Evolutionary conservation across 1,139 yeast species (phyloP).

Genomic region (Pichia sp.): DNA sequence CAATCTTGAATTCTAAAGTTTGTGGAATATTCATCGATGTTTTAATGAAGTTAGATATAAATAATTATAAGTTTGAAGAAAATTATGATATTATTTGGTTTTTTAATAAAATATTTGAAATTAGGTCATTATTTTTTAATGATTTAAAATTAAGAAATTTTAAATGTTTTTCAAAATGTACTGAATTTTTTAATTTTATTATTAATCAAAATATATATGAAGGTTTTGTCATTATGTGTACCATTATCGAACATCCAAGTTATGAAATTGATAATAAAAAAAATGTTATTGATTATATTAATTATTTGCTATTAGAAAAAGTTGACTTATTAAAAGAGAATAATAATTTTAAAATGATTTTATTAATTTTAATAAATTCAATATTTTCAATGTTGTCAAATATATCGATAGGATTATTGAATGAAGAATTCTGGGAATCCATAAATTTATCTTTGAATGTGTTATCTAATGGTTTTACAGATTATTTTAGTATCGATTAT

Average conservation of each 20-base stretch:
- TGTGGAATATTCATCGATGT: constrained; percentile 11
- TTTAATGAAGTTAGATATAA: constrained; percentile 3
- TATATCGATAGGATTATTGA: neutral
- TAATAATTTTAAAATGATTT: neutral
- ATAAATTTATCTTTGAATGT: constrained; percentile 20
- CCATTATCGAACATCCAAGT: constrained; percentile 11
- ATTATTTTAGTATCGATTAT: constrained; percentile 6
- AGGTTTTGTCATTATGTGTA: constrained; percentile 14
- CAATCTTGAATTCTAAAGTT: constrained; percentile 3
- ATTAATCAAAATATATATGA: constrained; percentile 12
- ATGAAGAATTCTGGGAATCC: constrained; percentile 14
- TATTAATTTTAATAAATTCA: constrained; percentile 19
- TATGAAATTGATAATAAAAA: constrained; percentile 1
- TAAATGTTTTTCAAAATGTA: constrained; percentile 12
- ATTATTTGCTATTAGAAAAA: constrained; percentile 21
- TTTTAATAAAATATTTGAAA: constrained; percentile 8
- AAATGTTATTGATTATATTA: constrained; percentile 19
- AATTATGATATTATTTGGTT: neutral
- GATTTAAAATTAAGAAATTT: constrained; percentile 9
- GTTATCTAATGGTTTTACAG: constrained; percentile 16
- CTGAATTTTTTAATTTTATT: constrained; percentile 14
- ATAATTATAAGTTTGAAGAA: constrained; percentile 1
- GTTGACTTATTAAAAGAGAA: constrained; percentile 1
- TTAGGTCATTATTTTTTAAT: constrained; percentile 8
- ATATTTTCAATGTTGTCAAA: constrained; percentile 1